Base-by-base conservation (phyloP, 208 protist species). In the Acanthamoeba lugdunensis region DNA sequence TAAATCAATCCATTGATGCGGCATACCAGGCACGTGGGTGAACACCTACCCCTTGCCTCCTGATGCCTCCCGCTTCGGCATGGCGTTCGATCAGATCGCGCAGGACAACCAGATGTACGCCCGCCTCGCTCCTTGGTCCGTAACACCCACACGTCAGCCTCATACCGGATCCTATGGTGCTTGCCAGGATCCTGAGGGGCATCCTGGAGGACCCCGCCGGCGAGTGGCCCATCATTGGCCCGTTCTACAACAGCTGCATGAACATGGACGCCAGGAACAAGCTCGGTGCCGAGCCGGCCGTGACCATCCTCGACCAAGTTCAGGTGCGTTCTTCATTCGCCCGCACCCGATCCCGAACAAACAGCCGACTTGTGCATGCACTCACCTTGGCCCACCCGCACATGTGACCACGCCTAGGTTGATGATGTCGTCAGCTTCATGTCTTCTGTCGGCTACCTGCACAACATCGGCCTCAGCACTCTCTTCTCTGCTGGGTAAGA, bases 161-260 rank as follows among this genome's bases (percentile, higher is more conserved):
- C 3, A 11, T 2, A 3, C 65, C 37, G 65, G 33, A 33, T 73
- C 9, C n/a, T 28, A 3, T 81, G 73, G 18, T 25, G 9, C 65
- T 28, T 9, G 23, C 30, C 45, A 84, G 77, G 33, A 11, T 84
- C 45, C 48, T 84, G 77, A 50, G 77, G 48, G 77, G 48, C 28
- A 58, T 84, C 21, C 77, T 84, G 16, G 77, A 84, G 25, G 77
- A 84, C 56, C 77, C 77, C 45, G 52, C 77, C 4, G 77, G 77
- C 45, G 77, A 84, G 77, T 84, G 77, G 77, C 77, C 77, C 48
- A 33, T 84, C 45, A 84, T 84, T 41, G 77, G 77, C 25, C 77
- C 77, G 18, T 84, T 84, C 77, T 84, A 84, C 77, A 84, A 84
- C 41, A 58, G 41, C 0, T 84, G 77, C 77, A 84, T 84, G 77